Conservation (phyloP, 83 land plant genomes). For the Diphasiastrum complanatum region DNA sequence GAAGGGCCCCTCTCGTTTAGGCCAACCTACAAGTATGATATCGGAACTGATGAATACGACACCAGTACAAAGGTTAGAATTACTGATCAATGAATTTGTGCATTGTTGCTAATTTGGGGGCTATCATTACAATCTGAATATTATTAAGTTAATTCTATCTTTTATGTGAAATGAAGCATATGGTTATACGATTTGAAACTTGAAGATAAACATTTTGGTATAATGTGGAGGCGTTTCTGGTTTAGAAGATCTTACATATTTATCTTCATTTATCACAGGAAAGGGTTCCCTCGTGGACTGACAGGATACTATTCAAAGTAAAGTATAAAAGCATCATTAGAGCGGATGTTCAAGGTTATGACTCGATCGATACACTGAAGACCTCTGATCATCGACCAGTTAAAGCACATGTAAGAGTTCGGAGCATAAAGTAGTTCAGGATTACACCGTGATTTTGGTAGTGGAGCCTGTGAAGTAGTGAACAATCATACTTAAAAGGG, state of each 20-base stretch:
- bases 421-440: too few relatives aligned
- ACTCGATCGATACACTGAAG: constrained; percentile 46
- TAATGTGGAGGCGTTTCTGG: not conserved
- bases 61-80: constrained; percentile 73
- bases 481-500: too few relatives aligned
- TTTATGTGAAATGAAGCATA: too few relatives aligned
- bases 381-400: constrained; percentile 74
- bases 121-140: too few relatives aligned
- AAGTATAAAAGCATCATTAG: constrained; percentile 22
- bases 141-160: too few relatives aligned
- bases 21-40: constrained; percentile 72
- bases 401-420: too few relatives aligned
- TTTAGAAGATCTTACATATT: not conserved
- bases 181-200: too few relatives aligned
- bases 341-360: constrained; percentile 46
- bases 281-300: constrained; percentile 83
- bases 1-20: constrained; percentile 71
- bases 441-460: too few relatives aligned
- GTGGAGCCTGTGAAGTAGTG: too few relatives aligned
- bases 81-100: too few relatives aligned
- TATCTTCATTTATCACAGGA: constrained; percentile 34
- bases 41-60: constrained; percentile 72
- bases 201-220: not conserved
- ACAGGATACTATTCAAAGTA: constrained; percentile 67
- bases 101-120: too few relatives aligned